Base-by-base conservation (phyloP, 106 monocot species). In the Cymbidium sinense region DNA sequence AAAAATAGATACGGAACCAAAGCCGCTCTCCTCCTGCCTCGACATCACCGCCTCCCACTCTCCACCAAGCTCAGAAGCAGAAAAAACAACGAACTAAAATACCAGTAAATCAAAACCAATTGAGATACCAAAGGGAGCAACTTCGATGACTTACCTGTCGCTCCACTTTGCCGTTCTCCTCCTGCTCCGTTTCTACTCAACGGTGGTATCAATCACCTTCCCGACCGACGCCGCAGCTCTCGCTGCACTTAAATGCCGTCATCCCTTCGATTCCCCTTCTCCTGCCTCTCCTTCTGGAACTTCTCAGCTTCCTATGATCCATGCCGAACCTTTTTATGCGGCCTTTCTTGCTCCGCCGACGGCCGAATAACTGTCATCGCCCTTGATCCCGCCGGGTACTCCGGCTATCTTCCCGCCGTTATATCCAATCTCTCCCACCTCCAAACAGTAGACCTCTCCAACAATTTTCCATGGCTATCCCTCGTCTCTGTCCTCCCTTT, bases 201-300 rank as follows among this genome's bases (percentile, higher is more conserved):
- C 64, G 67, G 62, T 78, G 3, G 23, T 7, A 31, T 27, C 78
- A 18, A 12, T 73, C 70, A 87, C 90, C 65, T 19, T 43, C 30
- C 65, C 87, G 0, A 52, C 80, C 23, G 89, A 93, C 70, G 72
- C 85, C 21, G 61, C 76, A 0, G 89, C 93, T 1, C 87, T 93
- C 0, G 34, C 54, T 5, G 81, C 79, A 27, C 81, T 93, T 80
- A 87, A 86, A 50, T 34, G 61, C 89, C 43, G 74, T 93, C 64
- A 7, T 52, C 50, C 84, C 78, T 0, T 81, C 90, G 43, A 85
- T 90, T 76, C 70, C 73, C 77, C 47, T 87, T 58, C 67, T 93
- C 93, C 29, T 93, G 93, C 87, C 85, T 93, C 50, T 70, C 80
- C 75, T 85, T 87, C 43, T 93, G 93, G 93, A 75, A 93, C 84